A percentile compares a stretch with the other conserved stretches of the same genome.
Evolutionary conservation across 1,139 yeast species (phyloP).

Genomic region (Nakaseomyces delphensis): DNA sequence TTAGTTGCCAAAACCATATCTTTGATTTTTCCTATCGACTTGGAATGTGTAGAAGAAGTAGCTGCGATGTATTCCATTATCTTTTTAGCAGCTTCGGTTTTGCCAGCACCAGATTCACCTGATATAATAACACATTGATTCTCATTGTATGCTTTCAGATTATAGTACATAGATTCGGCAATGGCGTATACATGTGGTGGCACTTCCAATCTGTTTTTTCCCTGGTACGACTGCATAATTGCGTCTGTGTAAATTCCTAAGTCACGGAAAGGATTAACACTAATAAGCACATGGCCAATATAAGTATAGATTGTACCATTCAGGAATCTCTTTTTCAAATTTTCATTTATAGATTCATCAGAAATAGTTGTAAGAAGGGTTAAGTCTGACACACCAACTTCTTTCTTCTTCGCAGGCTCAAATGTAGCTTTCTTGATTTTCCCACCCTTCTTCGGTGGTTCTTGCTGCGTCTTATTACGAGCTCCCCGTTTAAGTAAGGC

Average conservation of each 20-base stretch:
- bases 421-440: constrained; percentile 80
- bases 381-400: constrained; percentile 92
- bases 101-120: constrained; percentile 99
- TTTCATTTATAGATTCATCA: constrained; percentile 89
- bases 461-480: constrained; percentile 47
- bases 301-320: constrained; percentile 86
- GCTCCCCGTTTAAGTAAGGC: constrained; percentile 69
- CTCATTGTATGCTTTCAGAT: constrained; percentile 88
- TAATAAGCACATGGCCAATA: constrained; percentile 81
- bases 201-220: constrained; percentile 87
- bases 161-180: constrained; percentile 95
- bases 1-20: constrained; percentile 98
- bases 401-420: constrained; percentile 79
- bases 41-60: constrained; percentile 54
- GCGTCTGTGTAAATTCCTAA: constrained; percentile 87
- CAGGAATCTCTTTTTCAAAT: constrained; percentile 78
- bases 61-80: constrained; percentile 98
- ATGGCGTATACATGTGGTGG: constrained; percentile 99
- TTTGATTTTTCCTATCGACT: constrained; percentile 70
- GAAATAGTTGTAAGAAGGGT: constrained; percentile 81
- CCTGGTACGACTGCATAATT: constrained; percentile 67
- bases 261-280: constrained; percentile 94
- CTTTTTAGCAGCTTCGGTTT: constrained; percentile 96
- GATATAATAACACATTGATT: constrained; percentile 97
- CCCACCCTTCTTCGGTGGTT: constrained; percentile 40